phyloP scores from a whole-genome alignment of 1,284 basidiomycete species.

The Nidula niveotomentosa region DNA sequence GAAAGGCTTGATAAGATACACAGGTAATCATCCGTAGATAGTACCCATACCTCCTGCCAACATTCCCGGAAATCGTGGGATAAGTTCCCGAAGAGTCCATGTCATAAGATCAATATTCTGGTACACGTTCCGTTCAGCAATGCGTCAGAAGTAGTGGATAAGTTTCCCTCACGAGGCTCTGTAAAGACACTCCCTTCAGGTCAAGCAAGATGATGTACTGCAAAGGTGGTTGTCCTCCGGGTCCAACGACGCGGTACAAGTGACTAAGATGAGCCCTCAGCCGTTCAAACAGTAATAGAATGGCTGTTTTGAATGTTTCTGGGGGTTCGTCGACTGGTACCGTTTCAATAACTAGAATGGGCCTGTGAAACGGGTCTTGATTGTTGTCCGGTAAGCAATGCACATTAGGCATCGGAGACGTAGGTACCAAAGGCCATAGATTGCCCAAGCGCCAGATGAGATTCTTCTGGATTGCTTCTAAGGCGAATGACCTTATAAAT shows the following conservation, averaged over 20 bases:
- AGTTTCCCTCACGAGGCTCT: conserved; percentile 50
- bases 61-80: conserved; percentile 77
- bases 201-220: conserved; percentile 76
- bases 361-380: conserved; percentile 61
- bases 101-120: conserved; percentile 62
- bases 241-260: conserved; percentile 31
- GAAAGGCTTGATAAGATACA: conserved; percentile 4
- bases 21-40: conserved; percentile 4
- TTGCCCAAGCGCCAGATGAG: conserved; percentile 58
- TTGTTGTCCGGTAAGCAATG: conserved; percentile 51
- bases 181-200: conserved; percentile 56
- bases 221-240: conserved; percentile 36
- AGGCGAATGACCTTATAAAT: conserved; percentile 62
- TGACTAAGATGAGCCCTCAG: conserved; percentile 51
- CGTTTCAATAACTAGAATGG: conserved; percentile 53
- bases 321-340: conserved; percentile 31
- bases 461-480: conserved; percentile 56
- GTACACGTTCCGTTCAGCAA: not conserved
- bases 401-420: conserved; percentile 30
- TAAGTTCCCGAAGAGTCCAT: conserved; percentile 64
- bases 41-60: conserved; percentile 61
- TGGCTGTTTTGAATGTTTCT: conserved; percentile 35
- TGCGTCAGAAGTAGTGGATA: not conserved
- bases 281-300: conserved; percentile 52
- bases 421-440: conserved; percentile 37